These are phyloP conservation scores for Ceratonia siliqua DNA, from an alignment of 306 rosid genomes.

Conservation along the genomic window DNA sequence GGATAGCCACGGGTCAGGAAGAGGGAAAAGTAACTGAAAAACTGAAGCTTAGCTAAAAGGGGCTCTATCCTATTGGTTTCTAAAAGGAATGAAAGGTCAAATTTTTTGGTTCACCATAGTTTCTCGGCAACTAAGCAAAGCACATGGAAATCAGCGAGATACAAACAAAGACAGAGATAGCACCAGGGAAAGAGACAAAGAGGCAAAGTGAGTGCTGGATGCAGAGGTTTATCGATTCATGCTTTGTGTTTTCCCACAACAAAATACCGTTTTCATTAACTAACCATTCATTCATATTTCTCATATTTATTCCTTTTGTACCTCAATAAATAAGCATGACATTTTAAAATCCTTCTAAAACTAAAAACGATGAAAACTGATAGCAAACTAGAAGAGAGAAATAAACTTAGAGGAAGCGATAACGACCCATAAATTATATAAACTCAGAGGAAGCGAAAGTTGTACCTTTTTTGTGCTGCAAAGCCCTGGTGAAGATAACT, in stretches of 20 bases:
- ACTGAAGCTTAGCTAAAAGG: not conserved
- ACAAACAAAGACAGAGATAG: not conserved
- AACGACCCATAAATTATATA: no score
- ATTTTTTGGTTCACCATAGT: not conserved
- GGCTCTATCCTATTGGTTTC: not conserved
- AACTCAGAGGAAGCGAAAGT: no score
- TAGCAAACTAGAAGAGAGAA: no score
- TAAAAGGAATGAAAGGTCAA: not conserved
- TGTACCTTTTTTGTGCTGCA: no score
- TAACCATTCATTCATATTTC: no score
- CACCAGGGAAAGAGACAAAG: slow-evolving; percentile 20
- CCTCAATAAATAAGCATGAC: no score
- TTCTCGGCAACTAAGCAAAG: not conserved
- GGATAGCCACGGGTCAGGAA: not conserved
- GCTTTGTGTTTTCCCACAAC: slow-evolving; percentile 48
- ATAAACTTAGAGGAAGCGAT: no score
- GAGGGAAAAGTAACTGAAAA: not conserved
- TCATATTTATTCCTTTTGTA: no score
- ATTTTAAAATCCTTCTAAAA: no score
- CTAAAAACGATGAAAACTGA: no score
- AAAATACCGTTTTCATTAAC: no score
- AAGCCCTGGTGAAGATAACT: no score
- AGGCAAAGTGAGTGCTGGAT: slow-evolving; percentile 67
- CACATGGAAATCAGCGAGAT: not conserved
- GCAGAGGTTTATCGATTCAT: slow-evolving; percentile 93